Percentiles rank a stretch among this genome's conserved stretches.
These are phyloP conservation scores for Zhuliangozyma blackwelliae DNA, from an alignment of 1,139 yeast genomes.

Conservation along the genomic window DNA sequence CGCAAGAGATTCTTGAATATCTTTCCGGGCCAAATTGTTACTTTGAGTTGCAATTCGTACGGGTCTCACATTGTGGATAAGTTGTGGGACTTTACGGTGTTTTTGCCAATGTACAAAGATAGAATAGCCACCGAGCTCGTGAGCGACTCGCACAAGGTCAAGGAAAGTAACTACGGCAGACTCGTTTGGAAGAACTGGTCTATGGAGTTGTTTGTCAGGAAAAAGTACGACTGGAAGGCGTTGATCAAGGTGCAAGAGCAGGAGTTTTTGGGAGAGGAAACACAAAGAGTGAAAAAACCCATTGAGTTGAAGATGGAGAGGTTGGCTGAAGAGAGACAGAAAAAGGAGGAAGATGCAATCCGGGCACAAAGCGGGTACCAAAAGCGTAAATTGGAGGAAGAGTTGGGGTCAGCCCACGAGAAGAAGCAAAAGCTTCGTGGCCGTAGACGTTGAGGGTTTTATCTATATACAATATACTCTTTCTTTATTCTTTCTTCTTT, in stretches of 20 bases:
- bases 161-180: constrained; percentile 82
- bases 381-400: constrained; percentile 19
- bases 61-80: constrained; percentile 91
- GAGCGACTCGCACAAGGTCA: constrained; percentile 62
- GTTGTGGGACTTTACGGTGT: constrained; percentile 73
- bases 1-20: constrained; percentile 69
- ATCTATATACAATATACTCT: neutral
- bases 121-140: constrained; percentile 69
- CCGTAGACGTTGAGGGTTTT: constrained; percentile 19
- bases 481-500: no score
- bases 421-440: constrained; percentile 27
- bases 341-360: constrained; percentile 23
- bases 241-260: constrained; percentile 68
- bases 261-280: constrained; percentile 32
- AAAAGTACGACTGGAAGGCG: constrained; percentile 79
- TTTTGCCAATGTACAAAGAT: constrained; percentile 81
- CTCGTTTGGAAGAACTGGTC: constrained; percentile 95
- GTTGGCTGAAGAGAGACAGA: constrained; percentile 30
- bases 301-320: constrained; percentile 44
- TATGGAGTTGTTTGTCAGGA: constrained; percentile 71
- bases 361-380: constrained; percentile 13
- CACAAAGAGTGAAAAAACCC: constrained; percentile 30
- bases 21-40: constrained; percentile 50
- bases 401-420: constrained; percentile 10
- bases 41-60: constrained; percentile 76